Evolutionary conservation across 371 early-diverging fungal genomes (phyloP), one percentile per base, ranked within the genome.

Genomic region (Funneliformis caledonium): DNA sequence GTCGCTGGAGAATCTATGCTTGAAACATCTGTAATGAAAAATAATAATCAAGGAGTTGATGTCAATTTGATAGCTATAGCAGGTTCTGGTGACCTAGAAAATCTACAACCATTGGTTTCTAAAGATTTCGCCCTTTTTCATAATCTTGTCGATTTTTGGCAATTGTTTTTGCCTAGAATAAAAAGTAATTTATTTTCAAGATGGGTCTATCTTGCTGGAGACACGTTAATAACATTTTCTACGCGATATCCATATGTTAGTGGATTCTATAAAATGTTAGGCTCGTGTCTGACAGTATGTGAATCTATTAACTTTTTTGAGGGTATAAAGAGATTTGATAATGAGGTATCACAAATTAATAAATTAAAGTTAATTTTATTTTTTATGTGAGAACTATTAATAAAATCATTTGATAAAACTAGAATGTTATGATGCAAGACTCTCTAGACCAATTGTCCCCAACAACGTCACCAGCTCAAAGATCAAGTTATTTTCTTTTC

Each of bases 191-290:
- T 87, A 7, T 87, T 94, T 74, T 61, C 60, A 0, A 84, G 87
- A n/a, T 94, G 94, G 94, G 82, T 91, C 1, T 88, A 87, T 75
- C 83, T 88, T 1, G 80, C 90, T n/a, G 91, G 89, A 6, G 85
- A 87, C 12, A 80, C 83, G 22, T 75, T 92, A 5, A 90, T 93
- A 42, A 84, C 86, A 7, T 84, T 88, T 45, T 92, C 93, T 45
- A 74, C 86, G 0, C 82, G 85, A 50, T 76, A 91, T 67, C 93
- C 94, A 0, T 83, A 94, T 3, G 90, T 95, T 33, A 93, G 92
- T 83, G 94, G 94, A 0, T 94, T 93, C 70, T 94, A 94, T 84
- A 91, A 90, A 59, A 88, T 95, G 83, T 80, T 93, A 47, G 85
- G 90, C 0, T 83, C 89, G 3, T 85, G 90, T 9, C 67, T 94